Base-by-base conservation (phyloP, 2,329 filamentous ascomycete genomes). In the Neonectria hederae region DNA sequence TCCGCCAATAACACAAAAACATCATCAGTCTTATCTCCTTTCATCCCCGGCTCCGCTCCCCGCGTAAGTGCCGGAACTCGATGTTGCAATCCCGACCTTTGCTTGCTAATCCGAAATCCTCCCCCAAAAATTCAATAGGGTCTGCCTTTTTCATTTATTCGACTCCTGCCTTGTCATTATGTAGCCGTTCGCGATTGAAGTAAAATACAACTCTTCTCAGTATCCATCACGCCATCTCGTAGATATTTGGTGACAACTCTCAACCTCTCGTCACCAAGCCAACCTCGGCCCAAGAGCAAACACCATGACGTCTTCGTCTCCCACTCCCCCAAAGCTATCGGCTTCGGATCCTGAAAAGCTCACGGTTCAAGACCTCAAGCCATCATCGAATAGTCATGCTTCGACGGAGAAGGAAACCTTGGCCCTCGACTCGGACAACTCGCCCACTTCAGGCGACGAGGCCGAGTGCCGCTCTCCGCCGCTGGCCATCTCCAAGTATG, bases 401-500 rank as follows among this genome's bases (percentile, higher is more conserved):
- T 63, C 60, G 5, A 21, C 40, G 8, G 60, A 63, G 40, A 49
- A 51, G 28, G 28, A 13, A 21, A 57, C 60, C 19, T 3, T 62
- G 24, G 38, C 46, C 6, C 19, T 30, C 8, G 46, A 48, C 28
- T 38, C 26, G 19, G 61, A 55, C 5, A 63, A 42, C 17, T 49
- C 54, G 4, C 42, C 62, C 11, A 54, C 60, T 5, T 71, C 71
- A 28, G 62, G 58, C 17, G 60, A 69, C 17, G 69, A 71, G 21
- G 46, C 32, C 35, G 62, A 61, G 6, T 58, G 59, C 21, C n/a
- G 9, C 10, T 42, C 53, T 35, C 24, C 19, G 28, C 24, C 19
- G 28, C 54, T 59, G 13, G 30, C 46, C 8, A 63, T 56, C 59
- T 59, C 63, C 40, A 72, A 66, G n/a, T 74, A 76, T 30, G 68